Evolutionary conservation across 805 yeast genomes (phyloP).

Genomic region (Lipomyces yamanashiensis): DNA sequence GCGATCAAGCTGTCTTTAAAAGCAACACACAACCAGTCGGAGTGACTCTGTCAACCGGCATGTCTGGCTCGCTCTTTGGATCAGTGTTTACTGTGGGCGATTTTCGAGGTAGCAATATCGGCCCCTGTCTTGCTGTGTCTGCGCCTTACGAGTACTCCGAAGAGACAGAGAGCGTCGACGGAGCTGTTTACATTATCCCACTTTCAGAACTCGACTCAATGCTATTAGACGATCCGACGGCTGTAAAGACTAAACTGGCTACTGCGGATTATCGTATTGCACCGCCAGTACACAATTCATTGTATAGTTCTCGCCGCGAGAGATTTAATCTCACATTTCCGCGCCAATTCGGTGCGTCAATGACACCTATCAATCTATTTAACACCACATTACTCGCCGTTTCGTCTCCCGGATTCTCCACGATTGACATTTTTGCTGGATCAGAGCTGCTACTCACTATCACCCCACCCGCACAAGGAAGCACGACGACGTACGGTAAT

Average conservation of each 20-base stretch:
- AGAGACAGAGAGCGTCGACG: conserved; percentile 22
- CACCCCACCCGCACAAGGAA: conserved; percentile 41
- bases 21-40: background rate
- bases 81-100: conserved; percentile 51
- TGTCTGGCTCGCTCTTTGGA: conserved; percentile 54
- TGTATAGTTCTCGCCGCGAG: background rate
- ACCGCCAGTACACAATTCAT: conserved; percentile 3
- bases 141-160: conserved; percentile 52
- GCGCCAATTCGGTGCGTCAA: conserved; percentile 51
- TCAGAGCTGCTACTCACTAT: conserved; percentile 32
- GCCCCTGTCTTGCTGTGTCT: conserved; percentile 55
- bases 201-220: conserved; percentile 29
- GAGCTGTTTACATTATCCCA: conserved; percentile 33
- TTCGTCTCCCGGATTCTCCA: conserved; percentile 58
- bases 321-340: conserved; percentile 40
- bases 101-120: conserved; percentile 46
- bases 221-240: conserved; percentile 5
- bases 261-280: conserved; percentile 13
- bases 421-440: conserved; percentile 46
- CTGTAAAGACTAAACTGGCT: background rate
- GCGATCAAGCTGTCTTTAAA: background rate
- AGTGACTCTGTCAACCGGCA: conserved; percentile 22
- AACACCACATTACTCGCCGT: conserved; percentile 50
- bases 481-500: conserved; percentile 46
- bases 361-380: conserved; percentile 44